Conservation (phyloP, 768 basidiomycete genomes). For the Cystofilobasidium capitatum region DNA sequence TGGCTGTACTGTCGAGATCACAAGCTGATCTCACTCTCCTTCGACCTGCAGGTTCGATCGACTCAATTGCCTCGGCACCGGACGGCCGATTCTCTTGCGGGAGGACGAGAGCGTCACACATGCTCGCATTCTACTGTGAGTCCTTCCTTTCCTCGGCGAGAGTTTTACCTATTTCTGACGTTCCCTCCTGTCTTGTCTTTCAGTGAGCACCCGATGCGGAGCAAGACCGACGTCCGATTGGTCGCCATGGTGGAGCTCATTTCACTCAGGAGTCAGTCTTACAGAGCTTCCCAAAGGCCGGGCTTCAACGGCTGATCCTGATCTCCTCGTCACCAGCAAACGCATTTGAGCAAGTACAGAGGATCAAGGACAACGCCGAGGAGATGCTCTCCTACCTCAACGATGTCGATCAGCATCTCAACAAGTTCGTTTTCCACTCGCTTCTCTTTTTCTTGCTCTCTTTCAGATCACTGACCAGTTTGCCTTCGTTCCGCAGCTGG, state of each 20-base stretch:
- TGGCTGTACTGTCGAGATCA: slow-evolving; percentile 96
- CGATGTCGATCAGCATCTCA: slow-evolving; percentile 72
- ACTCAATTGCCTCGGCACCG: slow-evolving; percentile 85
- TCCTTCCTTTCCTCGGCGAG: not conserved
- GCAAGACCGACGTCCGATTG: slow-evolving; percentile 78
- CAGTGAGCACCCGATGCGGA: slow-evolving; percentile 67
- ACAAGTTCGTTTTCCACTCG: slow-evolving; percentile 43
- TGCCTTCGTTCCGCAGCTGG: slow-evolving; percentile 47
- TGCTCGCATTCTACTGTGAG: slow-evolving; percentile 61
- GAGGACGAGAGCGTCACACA: slow-evolving; percentile 81
- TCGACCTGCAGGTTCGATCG: slow-evolving; percentile 27
- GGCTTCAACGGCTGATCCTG: not conserved
- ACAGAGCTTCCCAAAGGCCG: not conserved
- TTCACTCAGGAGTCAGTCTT: slow-evolving; percentile 68
- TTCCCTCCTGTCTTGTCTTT: not conserved
- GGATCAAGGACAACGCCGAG: slow-evolving; percentile 74
- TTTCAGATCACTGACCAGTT: too few relatives aligned
- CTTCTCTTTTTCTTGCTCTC: not conserved
- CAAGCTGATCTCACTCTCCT: slow-evolving; percentile 47
- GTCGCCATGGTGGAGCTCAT: slow-evolving; percentile 82
- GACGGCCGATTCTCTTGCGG: slow-evolving; percentile 76
- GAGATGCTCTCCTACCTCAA: slow-evolving; percentile 78
- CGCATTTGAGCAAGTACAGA: slow-evolving; percentile 80
- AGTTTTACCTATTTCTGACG: not conserved
- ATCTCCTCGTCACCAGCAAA: slow-evolving; percentile 51